Base-by-base conservation (phyloP, 352 stramenopile species). In the Blastocystis sp. region DNA sequence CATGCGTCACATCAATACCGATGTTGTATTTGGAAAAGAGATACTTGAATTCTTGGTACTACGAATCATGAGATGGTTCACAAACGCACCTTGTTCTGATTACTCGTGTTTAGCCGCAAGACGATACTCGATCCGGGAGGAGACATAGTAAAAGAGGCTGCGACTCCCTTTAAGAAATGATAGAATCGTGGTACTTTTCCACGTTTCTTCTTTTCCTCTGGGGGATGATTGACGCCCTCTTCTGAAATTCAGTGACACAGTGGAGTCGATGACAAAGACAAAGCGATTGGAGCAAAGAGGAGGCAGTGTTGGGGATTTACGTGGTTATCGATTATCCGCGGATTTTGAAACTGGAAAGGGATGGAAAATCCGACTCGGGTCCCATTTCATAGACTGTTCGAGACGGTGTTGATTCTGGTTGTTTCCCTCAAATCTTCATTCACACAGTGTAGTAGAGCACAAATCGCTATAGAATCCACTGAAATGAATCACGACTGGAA, bases 91-190 rank as follows among this genome's bases (percentile, higher is more conserved):
- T 85, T 85, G 45, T 85, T 85, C 33, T 70, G 35, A 67, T 85
- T 85, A 37, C 74, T 85, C 21, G 74, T 85, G 45, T 85, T 85
- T 31, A 85, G 55, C 60, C 74, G 50, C 66, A 85, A 31, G 13
- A 31, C 41, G 21, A 85, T 39, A 29, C 66, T 41, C 50, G 24
- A 16, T 13, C 3, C 4, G 29, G 37, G 33, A 45, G 66, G n/a
- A 16, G 24, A 35, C 66, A 77, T 77, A 29, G 66, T 77, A 12
- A 31, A 77, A 55, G 24, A 21, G 19, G 16, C 24, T 51, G 29
- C 10, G 50, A 24, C 37, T 45, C 66, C 37, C 37, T 55, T 21
- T 24, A 41, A 77, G 66, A 77, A 74, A 77, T 41, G 66, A 24
- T 35, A 41, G 50, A 77, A 50, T 71, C 63, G 41, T 19, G 63